Conservation (phyloP, 805 yeast genomes). For the Ogataea ganodermae region DNA sequence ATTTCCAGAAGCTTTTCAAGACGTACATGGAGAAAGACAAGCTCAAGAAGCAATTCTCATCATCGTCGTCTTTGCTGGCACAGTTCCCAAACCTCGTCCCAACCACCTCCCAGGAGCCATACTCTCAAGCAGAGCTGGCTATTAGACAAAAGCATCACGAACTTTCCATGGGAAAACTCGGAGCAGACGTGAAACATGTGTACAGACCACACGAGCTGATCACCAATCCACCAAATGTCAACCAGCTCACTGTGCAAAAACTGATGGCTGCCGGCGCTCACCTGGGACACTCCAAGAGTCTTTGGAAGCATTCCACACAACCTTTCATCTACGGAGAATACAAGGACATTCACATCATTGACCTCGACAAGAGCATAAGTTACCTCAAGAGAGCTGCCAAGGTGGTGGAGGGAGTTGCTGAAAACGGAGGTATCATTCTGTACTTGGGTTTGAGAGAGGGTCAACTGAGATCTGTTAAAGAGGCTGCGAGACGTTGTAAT, state of each 20-base stretch:
- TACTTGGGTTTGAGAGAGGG: conserved; percentile 84
- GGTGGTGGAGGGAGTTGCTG: conserved; percentile 80
- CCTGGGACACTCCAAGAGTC: conserved; percentile 83
- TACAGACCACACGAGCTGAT: conserved; percentile 72
- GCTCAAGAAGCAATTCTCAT: conserved; percentile 22
- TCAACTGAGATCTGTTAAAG: conserved; percentile 70
- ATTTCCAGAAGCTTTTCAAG: conserved; percentile 30
- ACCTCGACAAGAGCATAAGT: conserved; percentile 78
- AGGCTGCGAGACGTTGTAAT: conserved; percentile 73
- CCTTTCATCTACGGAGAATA: conserved; percentile 87
- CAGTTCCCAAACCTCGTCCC: conserved; percentile 65
- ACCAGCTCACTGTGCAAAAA: conserved; percentile 64
- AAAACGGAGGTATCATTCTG: conserved; percentile 76
- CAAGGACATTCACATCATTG: conserved; percentile 88
- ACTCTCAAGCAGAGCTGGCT: conserved; percentile 74
- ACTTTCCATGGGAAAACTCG: conserved; percentile 54
- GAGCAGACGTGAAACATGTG: conserved; percentile 63
- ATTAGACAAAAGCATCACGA: conserved; percentile 71
- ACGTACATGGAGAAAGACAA: conserved; percentile 29
- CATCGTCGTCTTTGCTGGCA: conserved; percentile 30
- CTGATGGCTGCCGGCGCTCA: conserved; percentile 93
- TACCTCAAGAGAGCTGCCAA: conserved; percentile 79
- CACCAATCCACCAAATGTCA: conserved; percentile 55
- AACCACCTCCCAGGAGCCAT: conserved; percentile 62
- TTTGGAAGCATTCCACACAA: conserved; percentile 80